Base-by-base conservation (phyloP, 805 yeast genomes). In the Yarrowia sp. region DNA sequence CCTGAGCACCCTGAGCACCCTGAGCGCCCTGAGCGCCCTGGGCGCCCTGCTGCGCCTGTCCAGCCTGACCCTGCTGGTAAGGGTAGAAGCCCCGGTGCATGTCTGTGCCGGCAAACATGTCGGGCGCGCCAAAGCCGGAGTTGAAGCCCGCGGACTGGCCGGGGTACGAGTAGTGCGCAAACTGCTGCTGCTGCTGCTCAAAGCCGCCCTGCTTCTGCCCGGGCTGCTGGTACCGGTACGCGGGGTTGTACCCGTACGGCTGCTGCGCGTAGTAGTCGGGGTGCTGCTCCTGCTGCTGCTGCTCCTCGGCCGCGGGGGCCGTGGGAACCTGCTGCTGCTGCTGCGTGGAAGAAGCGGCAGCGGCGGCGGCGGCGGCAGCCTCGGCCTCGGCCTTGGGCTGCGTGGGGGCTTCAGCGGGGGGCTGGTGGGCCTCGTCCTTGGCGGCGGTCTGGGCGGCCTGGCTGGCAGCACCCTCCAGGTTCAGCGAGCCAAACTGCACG, bases 401-500 rank as follows among this genome's bases (percentile, higher is more conserved):
- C 4, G 58, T 51, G 58, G 58, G 58, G 32, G 58, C 58, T 42
- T 51, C 58, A 24, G 58, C 58, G 36, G 58, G 58, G 42, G 58
- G 58, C 58, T 51, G 58, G 38, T 51, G 58, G 24, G 58, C 22
- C 58, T 51, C 58, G 38, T 51, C 58, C 58, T 51, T 51, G 58
- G n/a, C 56, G 31, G 39, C 56, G 19, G 55, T 47, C 29, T 21
- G 24, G 24, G 35, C 29, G 12, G 59, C 55, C 25, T 38, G 51
- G 33, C 63, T 63, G 18, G 68, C 64, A 12, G 29, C 29, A 27
- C 76, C 78, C 31, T 78, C 81, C 63, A 81, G 74, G 24, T 80
- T 73, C 66, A 84, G 75, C 12, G 86, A 81, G 62, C 89, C 89
- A 68, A 85, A 84, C 32, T 86, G 84, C 39, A 85, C 84, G 65